Percentiles rank a stretch among this genome's conserved stretches.
phyloP scores from a whole-genome alignment of 1,139 yeast species.

The Yamadazyma atlantica region DNA sequence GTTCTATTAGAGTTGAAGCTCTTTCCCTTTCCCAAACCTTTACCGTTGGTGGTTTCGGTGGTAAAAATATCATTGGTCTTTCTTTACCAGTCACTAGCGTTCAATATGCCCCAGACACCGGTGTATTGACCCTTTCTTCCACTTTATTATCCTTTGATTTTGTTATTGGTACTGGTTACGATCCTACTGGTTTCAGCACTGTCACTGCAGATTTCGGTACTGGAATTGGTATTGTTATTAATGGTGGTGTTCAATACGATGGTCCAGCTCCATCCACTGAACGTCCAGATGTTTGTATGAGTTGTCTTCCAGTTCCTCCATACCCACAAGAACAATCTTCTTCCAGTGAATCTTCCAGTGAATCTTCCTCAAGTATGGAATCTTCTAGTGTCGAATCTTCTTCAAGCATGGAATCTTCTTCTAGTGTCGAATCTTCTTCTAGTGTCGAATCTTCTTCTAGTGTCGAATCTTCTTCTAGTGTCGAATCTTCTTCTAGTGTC shows the following conservation, averaged over 20 bases:
- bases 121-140: constrained; percentile 2
- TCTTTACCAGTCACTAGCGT: constrained; percentile 15
- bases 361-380: constrained; percentile 4
- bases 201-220: constrained; percentile 5
- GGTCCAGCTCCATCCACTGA: constrained; percentile 16
- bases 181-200: constrained; percentile 8
- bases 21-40: constrained; percentile 20
- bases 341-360: constrained; percentile 5
- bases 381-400: constrained; percentile 5
- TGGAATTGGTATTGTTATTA: constrained; percentile 12
- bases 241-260: constrained; percentile 16
- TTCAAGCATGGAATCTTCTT: constrained; percentile 3
- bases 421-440: constrained; percentile 4
- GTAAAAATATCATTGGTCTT: constrained; percentile 27
- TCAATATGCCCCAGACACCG: constrained; percentile 13
- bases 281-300: constrained; percentile 12
- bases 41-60: constrained; percentile 33
- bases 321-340: constrained; percentile 9
- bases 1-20: constrained; percentile 19
- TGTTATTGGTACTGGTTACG: constrained; percentile 20
- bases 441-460: constrained; percentile 6
- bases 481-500: constrained; percentile 6
- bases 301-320: constrained; percentile 11
- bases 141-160: constrained; percentile 15
- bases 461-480: constrained; percentile 5